Conservation (phyloP, 805 yeast species). For the Komagataella mondaviorum region DNA sequence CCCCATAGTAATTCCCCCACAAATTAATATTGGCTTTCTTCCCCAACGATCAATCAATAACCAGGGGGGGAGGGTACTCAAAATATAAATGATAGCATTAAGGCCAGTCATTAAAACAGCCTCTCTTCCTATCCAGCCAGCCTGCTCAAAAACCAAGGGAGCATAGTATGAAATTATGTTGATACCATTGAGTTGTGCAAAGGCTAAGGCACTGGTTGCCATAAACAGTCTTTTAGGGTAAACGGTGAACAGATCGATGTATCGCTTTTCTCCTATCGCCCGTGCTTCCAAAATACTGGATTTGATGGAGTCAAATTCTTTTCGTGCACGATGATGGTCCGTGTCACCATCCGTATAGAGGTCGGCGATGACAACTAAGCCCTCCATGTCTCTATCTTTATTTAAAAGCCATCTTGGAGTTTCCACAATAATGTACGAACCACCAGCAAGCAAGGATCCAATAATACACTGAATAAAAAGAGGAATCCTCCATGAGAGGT, state of each 20-base stretch:
- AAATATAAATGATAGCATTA: constrained; percentile 42
- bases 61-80: constrained; percentile 80
- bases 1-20: constrained; percentile 71
- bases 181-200: constrained; percentile 85
- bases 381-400: constrained; percentile 50
- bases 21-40: constrained; percentile 58
- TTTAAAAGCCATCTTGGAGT: constrained; percentile 82
- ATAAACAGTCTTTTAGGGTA: constrained; percentile 45
- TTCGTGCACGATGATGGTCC: constrained; percentile 11
- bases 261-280: constrained; percentile 20
- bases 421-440: constrained; percentile 71
- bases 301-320: constrained; percentile 34
- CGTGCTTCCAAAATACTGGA: constrained; percentile 24
- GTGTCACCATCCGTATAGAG: constrained; percentile 15
- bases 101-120: constrained; percentile 85
- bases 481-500: constrained; percentile 70
- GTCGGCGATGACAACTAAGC: constrained; percentile 23
- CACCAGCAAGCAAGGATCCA: constrained; percentile 51
- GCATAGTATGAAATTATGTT: constrained; percentile 84
- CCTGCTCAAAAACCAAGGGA: constrained; percentile 81
- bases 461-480: constrained; percentile 60
- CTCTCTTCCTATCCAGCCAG: constrained; percentile 78
- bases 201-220: constrained; percentile 76
- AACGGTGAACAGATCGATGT: constrained; percentile 25
- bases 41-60: constrained; percentile 80